Conservation (phyloP, 2,329 filamentous ascomycete genomes). For the Hymenoscyphus repandus region DNA sequence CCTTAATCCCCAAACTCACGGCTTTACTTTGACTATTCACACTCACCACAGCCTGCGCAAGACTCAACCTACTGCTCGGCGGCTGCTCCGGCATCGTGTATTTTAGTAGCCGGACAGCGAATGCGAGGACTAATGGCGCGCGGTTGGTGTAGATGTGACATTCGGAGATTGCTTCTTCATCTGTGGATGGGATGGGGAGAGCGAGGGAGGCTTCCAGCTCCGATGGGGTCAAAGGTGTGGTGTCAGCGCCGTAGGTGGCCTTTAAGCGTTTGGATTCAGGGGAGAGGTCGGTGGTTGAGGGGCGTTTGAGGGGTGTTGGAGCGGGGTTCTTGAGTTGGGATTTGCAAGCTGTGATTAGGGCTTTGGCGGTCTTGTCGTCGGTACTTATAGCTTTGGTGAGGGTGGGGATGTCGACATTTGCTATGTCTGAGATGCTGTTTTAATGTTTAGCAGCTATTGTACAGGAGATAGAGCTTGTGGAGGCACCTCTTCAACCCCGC, state of each 20-base stretch:
- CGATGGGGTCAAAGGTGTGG: conserved; percentile 37
- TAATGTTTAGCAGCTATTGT: conserved; percentile 8
- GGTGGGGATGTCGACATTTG: conserved; percentile 19
- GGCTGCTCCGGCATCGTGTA: conserved; percentile 85
- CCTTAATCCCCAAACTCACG: conserved; percentile 66
- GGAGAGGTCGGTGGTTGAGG: conserved; percentile 12
- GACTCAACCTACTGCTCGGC: conserved; percentile 72
- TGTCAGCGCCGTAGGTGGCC: conserved; percentile 26
- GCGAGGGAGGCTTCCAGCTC: conserved; percentile 58
- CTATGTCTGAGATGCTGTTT: conserved; percentile 27
- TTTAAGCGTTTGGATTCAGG: conserved; percentile 23
- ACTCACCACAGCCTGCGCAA: conserved; percentile 80
- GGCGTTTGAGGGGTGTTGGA: conserved; percentile 21
- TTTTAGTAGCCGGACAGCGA: conserved; percentile 67
- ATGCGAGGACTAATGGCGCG: conserved; percentile 76
- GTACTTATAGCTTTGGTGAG: conserved; percentile 19
- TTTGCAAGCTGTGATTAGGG: conserved; percentile 29
- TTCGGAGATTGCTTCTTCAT: conserved; percentile 54
- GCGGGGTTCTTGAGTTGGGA: conserved; percentile 15
- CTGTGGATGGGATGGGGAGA: conserved; percentile 47
- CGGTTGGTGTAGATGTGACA: conserved; percentile 68
- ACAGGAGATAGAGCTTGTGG: conserved; percentile 5
- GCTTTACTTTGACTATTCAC: conserved; percentile 76
- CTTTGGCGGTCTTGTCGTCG: conserved; percentile 30
- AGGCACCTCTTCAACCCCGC: conserved; percentile 50